Evolutionary conservation across 306 rosid species (phyloP).

Genomic region (Fragaria vesca): DNA sequence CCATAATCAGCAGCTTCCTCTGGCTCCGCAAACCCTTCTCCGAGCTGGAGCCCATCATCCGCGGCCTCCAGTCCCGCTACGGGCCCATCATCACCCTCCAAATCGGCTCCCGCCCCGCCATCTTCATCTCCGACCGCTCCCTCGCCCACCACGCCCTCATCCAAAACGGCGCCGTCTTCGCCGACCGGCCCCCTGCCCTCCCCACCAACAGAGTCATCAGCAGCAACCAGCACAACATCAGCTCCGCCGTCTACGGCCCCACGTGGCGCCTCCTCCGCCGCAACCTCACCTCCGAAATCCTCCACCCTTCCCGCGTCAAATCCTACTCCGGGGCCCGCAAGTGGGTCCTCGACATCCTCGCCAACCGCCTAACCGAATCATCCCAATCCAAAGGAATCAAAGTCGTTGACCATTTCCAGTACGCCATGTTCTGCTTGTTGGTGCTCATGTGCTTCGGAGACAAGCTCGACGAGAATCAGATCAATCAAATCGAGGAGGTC

Average conservation of each 20-base stretch:
- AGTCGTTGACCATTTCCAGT: constrained; percentile 17
- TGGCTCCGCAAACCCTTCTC: constrained; percentile 12
- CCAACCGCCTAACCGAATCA: neutral
- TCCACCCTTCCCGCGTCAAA: constrained; percentile 26
- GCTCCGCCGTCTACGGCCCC: too few relatives aligned
- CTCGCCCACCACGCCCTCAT: constrained; percentile 31
- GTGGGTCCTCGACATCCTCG: constrained; percentile 26
- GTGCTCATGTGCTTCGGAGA: constrained; percentile 32
- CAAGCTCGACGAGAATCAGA: constrained; percentile 10
- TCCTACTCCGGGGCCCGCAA: constrained; percentile 20
- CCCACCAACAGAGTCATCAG: too few relatives aligned
- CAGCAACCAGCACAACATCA: too few relatives aligned
- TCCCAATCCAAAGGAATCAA: too few relatives aligned
- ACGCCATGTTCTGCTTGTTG: constrained; percentile 29
- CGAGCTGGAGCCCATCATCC: constrained; percentile 25
- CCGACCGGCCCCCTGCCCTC: too few relatives aligned
- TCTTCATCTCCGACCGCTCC: constrained; percentile 22
- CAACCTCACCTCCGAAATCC: constrained; percentile 27
- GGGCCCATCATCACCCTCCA: constrained; percentile 32
- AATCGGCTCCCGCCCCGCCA: constrained; percentile 15
- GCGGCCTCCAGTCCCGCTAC: constrained; percentile 10
- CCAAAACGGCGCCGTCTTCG: constrained; percentile 23
- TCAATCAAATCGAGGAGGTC: constrained; percentile 18
- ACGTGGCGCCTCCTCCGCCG: constrained; percentile 24
- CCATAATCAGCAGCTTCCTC: neutral